Conservation (phyloP, 805 yeast species). For the Yamadazyma ubonensis region DNA sequence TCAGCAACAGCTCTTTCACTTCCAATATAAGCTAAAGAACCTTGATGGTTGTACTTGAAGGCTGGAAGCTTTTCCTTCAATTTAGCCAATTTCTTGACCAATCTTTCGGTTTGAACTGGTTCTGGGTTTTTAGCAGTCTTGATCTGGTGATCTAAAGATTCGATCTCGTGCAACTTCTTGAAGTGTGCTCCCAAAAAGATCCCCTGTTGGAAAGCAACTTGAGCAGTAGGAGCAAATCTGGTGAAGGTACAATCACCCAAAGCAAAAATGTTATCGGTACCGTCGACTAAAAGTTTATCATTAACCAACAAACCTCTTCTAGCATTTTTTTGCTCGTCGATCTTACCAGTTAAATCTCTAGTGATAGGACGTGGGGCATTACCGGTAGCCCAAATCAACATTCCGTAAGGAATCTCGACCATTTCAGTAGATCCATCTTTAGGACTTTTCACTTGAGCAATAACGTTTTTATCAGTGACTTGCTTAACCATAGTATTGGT, state of each 20-base stretch:
- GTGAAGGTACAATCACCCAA: slow-evolving; percentile 94
- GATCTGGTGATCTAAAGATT: slow-evolving; percentile 50
- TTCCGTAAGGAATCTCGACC: slow-evolving; percentile 79
- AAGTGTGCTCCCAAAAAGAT: slow-evolving; percentile 72
- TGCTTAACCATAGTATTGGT: slow-evolving; percentile 87
- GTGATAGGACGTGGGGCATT: slow-evolving; percentile 83
- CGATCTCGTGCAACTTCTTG: slow-evolving; percentile 61
- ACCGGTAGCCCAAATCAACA: slow-evolving; percentile 97
- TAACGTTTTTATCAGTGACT: slow-evolving; percentile 69
- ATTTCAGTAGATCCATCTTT: slow-evolving; percentile 60
- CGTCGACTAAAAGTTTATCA: slow-evolving; percentile 78
- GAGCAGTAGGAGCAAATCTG: slow-evolving; percentile 93
- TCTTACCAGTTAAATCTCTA: slow-evolving; percentile 59
- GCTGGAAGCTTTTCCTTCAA: slow-evolving; percentile 48
- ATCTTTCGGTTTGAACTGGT: slow-evolving; percentile 40
- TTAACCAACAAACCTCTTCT: slow-evolving; percentile 88
- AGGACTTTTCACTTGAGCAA: slow-evolving; percentile 64
- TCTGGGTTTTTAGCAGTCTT: slow-evolving; percentile 39
- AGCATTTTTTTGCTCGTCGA: slow-evolving; percentile 78
- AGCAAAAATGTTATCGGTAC: slow-evolving; percentile 80
- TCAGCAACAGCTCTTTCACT: slow-evolving; percentile 93
- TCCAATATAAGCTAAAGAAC: slow-evolving; percentile 93
- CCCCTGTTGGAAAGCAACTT: slow-evolving; percentile 96
- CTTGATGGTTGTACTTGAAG: slow-evolving; percentile 84
- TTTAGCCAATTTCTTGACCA: slow-evolving; percentile 46